phyloP scores from a whole-genome alignment of 2,329 filamentous ascomycete species.

The Peltaster fructicola region DNA sequence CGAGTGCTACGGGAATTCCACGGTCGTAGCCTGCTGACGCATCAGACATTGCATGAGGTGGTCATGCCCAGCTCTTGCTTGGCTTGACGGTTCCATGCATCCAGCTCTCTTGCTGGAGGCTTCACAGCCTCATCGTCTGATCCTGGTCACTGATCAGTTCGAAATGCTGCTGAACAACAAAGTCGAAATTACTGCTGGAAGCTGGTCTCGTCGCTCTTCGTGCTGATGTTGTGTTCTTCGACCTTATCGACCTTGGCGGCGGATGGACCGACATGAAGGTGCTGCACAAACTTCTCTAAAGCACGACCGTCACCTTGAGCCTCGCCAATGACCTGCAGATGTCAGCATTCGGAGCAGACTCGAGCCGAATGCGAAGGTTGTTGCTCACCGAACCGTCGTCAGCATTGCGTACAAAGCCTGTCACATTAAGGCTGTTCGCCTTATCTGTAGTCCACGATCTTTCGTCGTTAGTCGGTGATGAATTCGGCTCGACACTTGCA shows the following conservation, averaged over 20 bases:
- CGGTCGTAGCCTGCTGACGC: no score
- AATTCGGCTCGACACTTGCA: background rate
- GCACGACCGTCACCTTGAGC: slow-evolving; percentile 55
- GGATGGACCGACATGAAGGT: slow-evolving; percentile 56
- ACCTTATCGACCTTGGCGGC: slow-evolving; percentile 57
- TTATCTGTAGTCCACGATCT: slow-evolving; percentile 27
- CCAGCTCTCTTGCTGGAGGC: no score
- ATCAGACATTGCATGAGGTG: no score
- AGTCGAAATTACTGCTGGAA: no score
- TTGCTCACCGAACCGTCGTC: slow-evolving; percentile 25
- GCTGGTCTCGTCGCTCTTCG: slow-evolving; percentile 46
- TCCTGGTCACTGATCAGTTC: no score
- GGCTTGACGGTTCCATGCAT: no score
- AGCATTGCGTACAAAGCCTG: slow-evolving; percentile 29
- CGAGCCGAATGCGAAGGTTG: no score
- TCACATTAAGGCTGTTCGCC: slow-evolving; percentile 26
- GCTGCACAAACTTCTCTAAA: slow-evolving; percentile 53
- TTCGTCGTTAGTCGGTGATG: slow-evolving; percentile 1
- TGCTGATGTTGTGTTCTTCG: slow-evolving; percentile 48
- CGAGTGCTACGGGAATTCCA: no score
- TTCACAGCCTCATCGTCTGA: no score
- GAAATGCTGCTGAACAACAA: no score
- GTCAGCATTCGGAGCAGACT: no score
- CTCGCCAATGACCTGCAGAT: slow-evolving; percentile 63
- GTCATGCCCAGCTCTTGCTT: no score